phyloP scores from a whole-genome alignment of 2,329 filamentous ascomycete species.

The Neocatenulostroma microsporum region DNA sequence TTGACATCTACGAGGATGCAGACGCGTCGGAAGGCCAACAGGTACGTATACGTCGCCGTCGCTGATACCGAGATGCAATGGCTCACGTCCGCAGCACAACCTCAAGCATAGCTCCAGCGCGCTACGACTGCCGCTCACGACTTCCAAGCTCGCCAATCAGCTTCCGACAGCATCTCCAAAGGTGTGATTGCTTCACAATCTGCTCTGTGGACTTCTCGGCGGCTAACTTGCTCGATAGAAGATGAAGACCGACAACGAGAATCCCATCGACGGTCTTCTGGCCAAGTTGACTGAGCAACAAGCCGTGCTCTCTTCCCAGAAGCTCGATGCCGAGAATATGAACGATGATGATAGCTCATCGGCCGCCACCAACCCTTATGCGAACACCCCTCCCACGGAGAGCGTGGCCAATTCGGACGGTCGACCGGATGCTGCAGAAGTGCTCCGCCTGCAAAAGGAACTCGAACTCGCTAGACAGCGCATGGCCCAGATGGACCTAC shows the following conservation, averaged over 20 bases:
- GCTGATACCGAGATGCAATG: no score
- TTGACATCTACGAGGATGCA: conserved; percentile 12
- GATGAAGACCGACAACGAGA: conserved; percentile 5
- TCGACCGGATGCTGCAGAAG: conserved; percentile 53
- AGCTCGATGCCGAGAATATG: conserved; percentile 39
- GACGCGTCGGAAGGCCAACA: neutral
- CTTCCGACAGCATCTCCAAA: conserved; percentile 9
- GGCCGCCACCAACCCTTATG: conserved; percentile 25
- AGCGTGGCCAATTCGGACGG: no score
- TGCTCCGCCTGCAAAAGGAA: conserved; percentile 61
- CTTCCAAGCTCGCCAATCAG: conserved; percentile 30
- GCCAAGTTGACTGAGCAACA: conserved; percentile 68
- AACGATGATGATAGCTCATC: conserved; percentile 27
- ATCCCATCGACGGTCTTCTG: conserved; percentile 60
- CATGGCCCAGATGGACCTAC: conserved; percentile 63
- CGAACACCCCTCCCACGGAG: conserved; percentile 21
- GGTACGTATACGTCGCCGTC: conserved; percentile 9
- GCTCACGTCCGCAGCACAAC: conserved; percentile 7
- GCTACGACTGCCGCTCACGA: conserved; percentile 26
- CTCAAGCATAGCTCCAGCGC: conserved; percentile 14
- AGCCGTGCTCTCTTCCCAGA: conserved; percentile 51
- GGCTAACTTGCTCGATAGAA: conserved; percentile 10
- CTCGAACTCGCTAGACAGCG: conserved; percentile 62
- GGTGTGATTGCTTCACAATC: no score
- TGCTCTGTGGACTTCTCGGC: no score